phyloP scores from a whole-genome alignment of 495 filamentous ascomycete genomes.

The Trichocladium uniseriatum region DNA sequence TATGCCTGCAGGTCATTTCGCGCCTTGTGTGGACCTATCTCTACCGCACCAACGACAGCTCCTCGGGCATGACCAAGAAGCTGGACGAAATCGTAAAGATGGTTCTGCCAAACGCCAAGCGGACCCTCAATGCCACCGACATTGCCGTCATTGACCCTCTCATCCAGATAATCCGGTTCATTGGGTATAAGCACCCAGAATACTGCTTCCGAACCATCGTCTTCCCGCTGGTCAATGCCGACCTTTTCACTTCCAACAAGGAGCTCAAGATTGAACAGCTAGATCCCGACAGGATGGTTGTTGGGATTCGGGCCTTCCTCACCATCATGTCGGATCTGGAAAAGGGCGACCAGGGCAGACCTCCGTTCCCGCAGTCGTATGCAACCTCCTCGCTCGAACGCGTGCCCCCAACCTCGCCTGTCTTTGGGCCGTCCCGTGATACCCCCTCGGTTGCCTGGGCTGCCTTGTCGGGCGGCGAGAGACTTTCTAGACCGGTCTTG shows the following conservation, averaged over 20 bases:
- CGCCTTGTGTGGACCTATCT: conserved; percentile 95
- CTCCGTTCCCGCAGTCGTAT: conserved; percentile 68
- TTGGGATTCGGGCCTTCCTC: conserved; percentile 89
- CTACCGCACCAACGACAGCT: conserved; percentile 64
- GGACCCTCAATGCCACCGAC: conserved; percentile 69
- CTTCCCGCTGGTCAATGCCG: conserved; percentile 89
- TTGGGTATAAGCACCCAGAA: conserved; percentile 88
- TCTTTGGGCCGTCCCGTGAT: conserved; percentile 36
- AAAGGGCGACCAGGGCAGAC: conserved; percentile 64
- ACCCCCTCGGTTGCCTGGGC: conserved; percentile 23
- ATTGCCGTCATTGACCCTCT: conserved; percentile 74
- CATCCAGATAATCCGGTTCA: conserved; percentile 88
- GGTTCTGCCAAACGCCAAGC: conserved; percentile 68
- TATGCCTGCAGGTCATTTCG: conserved; percentile 80
- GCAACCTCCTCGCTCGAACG: conserved; percentile 35
- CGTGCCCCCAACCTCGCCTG: conserved; percentile 42
- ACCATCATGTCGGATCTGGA: conserved; percentile 92
- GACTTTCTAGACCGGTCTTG: conserved; percentile 65
- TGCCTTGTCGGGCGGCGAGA: conserved; percentile 37
- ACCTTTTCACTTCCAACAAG: conserved; percentile 66
- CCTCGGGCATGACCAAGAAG: conserved; percentile 59
- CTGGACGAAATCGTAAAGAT: conserved; percentile 79
- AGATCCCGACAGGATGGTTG: conserved; percentile 91
- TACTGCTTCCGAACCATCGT: conserved; percentile 86
- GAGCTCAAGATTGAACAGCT: conserved; percentile 86